Conservation (phyloP, 257 asterid genomes). For the Verbena officinalis region DNA sequence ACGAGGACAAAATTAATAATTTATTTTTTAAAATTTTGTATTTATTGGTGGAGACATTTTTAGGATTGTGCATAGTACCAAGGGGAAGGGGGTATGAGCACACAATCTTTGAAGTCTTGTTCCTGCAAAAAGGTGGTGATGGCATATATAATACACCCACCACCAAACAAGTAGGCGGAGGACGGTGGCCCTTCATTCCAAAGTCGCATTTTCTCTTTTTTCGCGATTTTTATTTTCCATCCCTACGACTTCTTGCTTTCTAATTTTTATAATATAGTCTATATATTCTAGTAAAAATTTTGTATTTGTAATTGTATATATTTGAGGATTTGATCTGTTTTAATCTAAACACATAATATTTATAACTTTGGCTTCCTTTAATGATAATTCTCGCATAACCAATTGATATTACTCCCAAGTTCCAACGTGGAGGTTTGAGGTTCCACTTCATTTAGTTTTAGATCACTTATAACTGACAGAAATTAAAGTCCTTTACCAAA, state of each 20-base stretch:
- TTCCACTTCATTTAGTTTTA: too few relatives aligned
- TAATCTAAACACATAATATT: too few relatives aligned
- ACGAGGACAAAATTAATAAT: neutral
- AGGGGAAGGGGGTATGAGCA: slow-evolving; percentile 9
- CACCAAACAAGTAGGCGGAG: slow-evolving; percentile 18
- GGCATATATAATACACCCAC: neutral
- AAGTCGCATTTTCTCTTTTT: neutral
- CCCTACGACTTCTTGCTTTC: too few relatives aligned
- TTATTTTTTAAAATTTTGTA: neutral
- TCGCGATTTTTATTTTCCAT: too few relatives aligned
- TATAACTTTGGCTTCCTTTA: too few relatives aligned
- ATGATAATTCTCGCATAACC: too few relatives aligned
- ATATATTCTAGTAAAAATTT: too few relatives aligned
- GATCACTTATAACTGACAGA: neutral
- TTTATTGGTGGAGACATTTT: neutral
- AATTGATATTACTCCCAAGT: too few relatives aligned
- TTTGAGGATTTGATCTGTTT: neutral
- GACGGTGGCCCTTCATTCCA: slow-evolving; percentile 14
- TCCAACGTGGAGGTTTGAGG: too few relatives aligned
- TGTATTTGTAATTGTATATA: too few relatives aligned
- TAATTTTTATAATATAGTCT: too few relatives aligned
- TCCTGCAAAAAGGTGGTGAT: slow-evolving; percentile 15
- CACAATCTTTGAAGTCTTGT: slow-evolving; percentile 7
- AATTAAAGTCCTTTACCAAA: neutral
- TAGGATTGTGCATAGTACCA: neutral